Evolutionary conservation across 345 rosid genomes (phyloP), one percentile per base, ranked within the genome.

Genomic region (Eucalyptus erythrocorys): DNA sequence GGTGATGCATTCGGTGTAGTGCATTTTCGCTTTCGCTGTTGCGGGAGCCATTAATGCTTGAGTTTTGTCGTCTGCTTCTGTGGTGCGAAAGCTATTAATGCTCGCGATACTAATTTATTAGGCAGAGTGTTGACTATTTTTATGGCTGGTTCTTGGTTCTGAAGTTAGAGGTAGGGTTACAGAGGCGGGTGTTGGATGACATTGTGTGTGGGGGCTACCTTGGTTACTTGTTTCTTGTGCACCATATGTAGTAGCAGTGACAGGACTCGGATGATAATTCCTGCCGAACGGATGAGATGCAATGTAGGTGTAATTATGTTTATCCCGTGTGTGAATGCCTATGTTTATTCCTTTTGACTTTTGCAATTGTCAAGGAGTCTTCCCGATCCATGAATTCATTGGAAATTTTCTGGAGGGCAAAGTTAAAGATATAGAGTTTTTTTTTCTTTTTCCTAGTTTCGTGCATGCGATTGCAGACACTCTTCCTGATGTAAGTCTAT

Each of bases 261-360:
- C 45, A 37, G 81, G 45, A 21, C 45, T 71, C 45, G 26, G 42
- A 34, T 37, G 27, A 76, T 40, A 21, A 40, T 76, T 40, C 27
- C 84, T 76, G 84, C 84, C 0, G 30, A 76, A 40, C 13, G 15
- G 43, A 76, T 21, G 84, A 11, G 84, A 40, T 40, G 84, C 47
- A 76, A 40, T 76, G 30, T 76, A 40, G 84, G 47, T 76, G 30
- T 76, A 40, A 42, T 76, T 76, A 2, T 76, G 82, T 76, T 76
- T 43, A 40, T 40, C 5, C 1, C 4, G 9, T 76, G 15, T 1
- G 4, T 9, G 0, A 40, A 76, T 0, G 82, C 47, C 24, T 40
- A 76, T 22, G 84, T 40, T 76, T 21, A 11, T 40, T 24, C 47
- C 84, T 76, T 40, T 76, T 76, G 84, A 40, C 47, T 21, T 71